Evolutionary conservation across 768 basidiomycete genomes (phyloP), one percentile per base, ranked within the genome.

Genomic region (Pisolithus tinctorius): DNA sequence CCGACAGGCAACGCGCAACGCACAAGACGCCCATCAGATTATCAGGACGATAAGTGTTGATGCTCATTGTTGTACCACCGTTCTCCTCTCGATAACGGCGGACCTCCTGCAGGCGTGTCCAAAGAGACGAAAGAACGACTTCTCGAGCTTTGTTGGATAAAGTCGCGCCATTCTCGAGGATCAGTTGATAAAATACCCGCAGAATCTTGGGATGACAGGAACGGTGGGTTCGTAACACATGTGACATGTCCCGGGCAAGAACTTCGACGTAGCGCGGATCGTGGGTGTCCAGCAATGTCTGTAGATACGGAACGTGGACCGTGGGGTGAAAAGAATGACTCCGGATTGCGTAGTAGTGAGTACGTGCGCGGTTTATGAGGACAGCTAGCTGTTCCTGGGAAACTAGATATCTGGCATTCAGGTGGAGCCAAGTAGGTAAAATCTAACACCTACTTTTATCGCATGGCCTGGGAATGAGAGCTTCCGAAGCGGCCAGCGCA

Each of bases 231-330:
- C 64, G 61, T 30, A 80, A 61, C 37, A 73, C 55, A 47, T 56
- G 58, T 13, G 60, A 54, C 44, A 83, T 57, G 50, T 66, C 56
- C 7, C 60, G 47, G 37, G 76, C 66, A 58, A 63, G 29, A n/a
- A 62, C 58, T 4, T 64, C 50, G 11, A 70, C 57, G 39, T 66
- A 63, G 36, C 61, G 58, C 14, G 57, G 40, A 13, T 67, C 62
- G 4, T 52, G 58, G 40, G 57, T 57, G 9, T 62, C 58, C 27
- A 76, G 57, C 29, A 81, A 70, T 0, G 70, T 62, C 23, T 70
- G 61, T 7, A 81, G 64, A 60, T 76, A 83, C 10, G 74, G 67
- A 3, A 75, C 50, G 44, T 82, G 80, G 25, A 78, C 62, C 30
- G 74, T 72, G 7, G 73, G 67, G 37, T 70, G 66, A 26, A 59